Evolutionary conservation across 176 grass and related monocot genomes (phyloP), one percentile per base, ranked within the genome.

Genomic region (Thalia dealbata): DNA sequence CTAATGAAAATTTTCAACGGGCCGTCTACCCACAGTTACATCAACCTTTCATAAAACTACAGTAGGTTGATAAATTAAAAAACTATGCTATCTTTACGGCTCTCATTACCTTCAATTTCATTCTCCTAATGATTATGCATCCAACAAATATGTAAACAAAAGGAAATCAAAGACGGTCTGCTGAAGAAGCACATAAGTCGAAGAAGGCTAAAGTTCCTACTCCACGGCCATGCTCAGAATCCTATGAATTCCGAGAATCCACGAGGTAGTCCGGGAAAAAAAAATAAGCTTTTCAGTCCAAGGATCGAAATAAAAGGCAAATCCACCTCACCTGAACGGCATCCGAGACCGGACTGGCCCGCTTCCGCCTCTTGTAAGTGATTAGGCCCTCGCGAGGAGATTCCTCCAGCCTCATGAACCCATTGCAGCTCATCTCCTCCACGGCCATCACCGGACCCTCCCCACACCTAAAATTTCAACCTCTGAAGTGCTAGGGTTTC

Each of bases 311-410:
- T 15, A 68, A 22, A 68, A 16, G 22, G 11, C 19, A 30, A 44
- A 43, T 19, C 23, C 50, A 18, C 9, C 48, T 54, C 48, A 72
- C 70, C 48, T 30, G 48, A 54, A 30, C 16, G 7, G 25, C 46
- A 10, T 52, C 70, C 0, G 44, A 0, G 14, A 8, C 26, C 25
- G 24, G 23, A 43, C 70, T 52, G 50, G 42, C 70, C 30, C 70
- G 70, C 70, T 72, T 72, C 30, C 80, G 72, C 65, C 80, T 35
- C 61, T 71, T 77, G 80, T 82, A 82, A 52, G 66, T 77, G 63
- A 70, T 82, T 15, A 76, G 32, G 0, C 73, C 38, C 5, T 71
- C 64, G 46, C 62, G 55, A 18, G 65, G 52, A 18, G 80, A 82
- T 48, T 77, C 64, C 42, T 52, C 52, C 58, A 6, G 22, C 50